phyloP scores from a whole-genome alignment of 352 stramenopile species.

The Pythium diclinum region DNA sequence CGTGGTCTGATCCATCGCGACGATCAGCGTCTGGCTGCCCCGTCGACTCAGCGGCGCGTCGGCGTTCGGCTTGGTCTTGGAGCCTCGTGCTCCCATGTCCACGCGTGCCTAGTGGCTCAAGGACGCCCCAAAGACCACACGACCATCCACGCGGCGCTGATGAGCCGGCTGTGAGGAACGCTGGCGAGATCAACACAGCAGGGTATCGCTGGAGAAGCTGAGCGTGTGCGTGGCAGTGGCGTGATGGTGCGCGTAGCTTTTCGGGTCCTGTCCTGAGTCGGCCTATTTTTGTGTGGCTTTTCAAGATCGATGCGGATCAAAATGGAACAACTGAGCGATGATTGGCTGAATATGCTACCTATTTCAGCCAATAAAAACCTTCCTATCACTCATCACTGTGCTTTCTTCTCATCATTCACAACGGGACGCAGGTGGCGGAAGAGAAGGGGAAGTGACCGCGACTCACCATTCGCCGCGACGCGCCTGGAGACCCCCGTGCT shows the following conservation, averaged over 20 bases:
- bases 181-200: neutral
- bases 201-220: neutral
- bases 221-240: too few species aligned
- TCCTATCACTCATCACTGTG: neutral
- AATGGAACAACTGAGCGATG: neutral
- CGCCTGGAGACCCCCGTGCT: too few species aligned
- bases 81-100: conserved; percentile 51
- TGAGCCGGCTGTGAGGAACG: neutral
- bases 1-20: conserved; percentile 19
- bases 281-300: conserved; percentile 18
- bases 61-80: conserved; percentile 42
- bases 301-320: neutral
- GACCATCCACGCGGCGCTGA: conserved; percentile 9
- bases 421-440: neutral
- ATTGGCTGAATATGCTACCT: neutral
- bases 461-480: neutral
- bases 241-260: neutral
- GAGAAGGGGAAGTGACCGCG: neutral
- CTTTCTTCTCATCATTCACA: neutral
- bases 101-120: neutral
- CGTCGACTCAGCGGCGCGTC: neutral
- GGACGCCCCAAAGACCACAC: conserved; percentile 1
- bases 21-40: conserved; percentile 29
- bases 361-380: neutral
- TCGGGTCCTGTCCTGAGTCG: conserved; percentile 6